phyloP scores from a whole-genome alignment of 73 alveolate species.

The Symbiodinium pilosum region DNA sequence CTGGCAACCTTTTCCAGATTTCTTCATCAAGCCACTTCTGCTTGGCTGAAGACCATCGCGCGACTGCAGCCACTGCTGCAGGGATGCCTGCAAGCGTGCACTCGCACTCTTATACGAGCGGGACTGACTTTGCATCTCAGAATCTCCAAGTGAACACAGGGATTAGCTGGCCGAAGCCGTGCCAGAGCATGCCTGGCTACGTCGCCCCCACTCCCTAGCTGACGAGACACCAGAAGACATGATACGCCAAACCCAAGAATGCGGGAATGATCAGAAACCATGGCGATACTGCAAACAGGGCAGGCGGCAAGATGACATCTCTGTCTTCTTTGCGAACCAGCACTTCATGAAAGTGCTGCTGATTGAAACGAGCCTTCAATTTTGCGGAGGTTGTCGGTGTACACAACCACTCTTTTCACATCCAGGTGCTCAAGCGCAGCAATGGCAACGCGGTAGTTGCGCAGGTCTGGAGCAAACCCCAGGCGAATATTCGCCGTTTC shows the following conservation, averaged over 20 bases:
- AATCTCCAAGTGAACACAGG: no score
- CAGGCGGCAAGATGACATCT: neutral
- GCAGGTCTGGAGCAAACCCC: constrained; percentile 66
- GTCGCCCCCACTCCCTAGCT: neutral
- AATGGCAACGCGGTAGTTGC: constrained; percentile 8
- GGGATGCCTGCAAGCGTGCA: neutral
- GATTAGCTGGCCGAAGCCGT: no score
- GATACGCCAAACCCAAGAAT: neutral
- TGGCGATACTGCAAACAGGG: neutral
- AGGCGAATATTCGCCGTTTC: constrained; percentile 1
- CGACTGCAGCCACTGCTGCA: neutral
- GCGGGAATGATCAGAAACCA: neutral
- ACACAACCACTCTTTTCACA: constrained; percentile 41
- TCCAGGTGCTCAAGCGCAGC: constrained; percentile 25
- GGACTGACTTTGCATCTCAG: no score
- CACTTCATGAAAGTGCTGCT: neutral
- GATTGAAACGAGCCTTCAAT: neutral
- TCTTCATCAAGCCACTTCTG: neutral
- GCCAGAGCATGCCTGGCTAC: neutral
- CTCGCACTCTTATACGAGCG: no score
- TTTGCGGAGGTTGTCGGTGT: constrained; percentile 30
- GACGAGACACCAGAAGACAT: neutral
- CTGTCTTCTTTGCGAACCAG: neutral
- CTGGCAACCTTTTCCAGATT: no score
- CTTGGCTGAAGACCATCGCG: neutral